Base-by-base conservation (phyloP, 1,284 basidiomycete genomes). In the Coniferiporia sulphurascens region DNA sequence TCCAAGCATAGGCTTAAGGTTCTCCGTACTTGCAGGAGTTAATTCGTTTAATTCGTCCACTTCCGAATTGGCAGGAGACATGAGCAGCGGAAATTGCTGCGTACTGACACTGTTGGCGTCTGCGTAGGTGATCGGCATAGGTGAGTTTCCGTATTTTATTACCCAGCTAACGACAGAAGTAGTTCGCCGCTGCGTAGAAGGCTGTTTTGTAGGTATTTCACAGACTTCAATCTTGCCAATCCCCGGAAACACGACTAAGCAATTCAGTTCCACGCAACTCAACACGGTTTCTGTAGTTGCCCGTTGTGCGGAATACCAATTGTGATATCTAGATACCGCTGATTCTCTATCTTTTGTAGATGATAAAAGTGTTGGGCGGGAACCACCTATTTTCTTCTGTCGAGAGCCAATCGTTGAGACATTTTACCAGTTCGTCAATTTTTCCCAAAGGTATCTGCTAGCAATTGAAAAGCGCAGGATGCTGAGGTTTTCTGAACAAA, bases 361-460 rank as follows among this genome's bases (percentile, higher is more conserved):
- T 78, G 60, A 89, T 74, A 48, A 77, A 80, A 6, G 88, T 90
- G 21, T 75, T 77, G 4, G 88, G 83, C 57, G 85, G 78, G 67
- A 78, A 90, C 86, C 87, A 89, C 38, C 88, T 75, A 67, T 89
- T 87, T 67, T 87, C 84, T 66, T 91, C 88, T 3, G 83, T 87
- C 44, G 79, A 74, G 5, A 91, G 76, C 89, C 88, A 91, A 49
- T 82, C 77, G 63, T 89, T 89, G 60, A 91, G 69, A 60, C 73
- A 76, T 58, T 78, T 75, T 68, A 88, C 84, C 9, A 91, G 77
- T 36, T 76, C 76, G 64, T 91, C 87, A 1, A 91, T 69, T 69
- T 87, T 90, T 58, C 79, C 78, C 21, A 87, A 69, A 1, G 88
- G 84, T 1, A 88, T 91, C 7, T 78, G 77, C 88, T 89, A 91